Evolutionary conservation across 176 grass and related monocot genomes (phyloP).

Genomic region (Bothriochloa decipiens): DNA sequence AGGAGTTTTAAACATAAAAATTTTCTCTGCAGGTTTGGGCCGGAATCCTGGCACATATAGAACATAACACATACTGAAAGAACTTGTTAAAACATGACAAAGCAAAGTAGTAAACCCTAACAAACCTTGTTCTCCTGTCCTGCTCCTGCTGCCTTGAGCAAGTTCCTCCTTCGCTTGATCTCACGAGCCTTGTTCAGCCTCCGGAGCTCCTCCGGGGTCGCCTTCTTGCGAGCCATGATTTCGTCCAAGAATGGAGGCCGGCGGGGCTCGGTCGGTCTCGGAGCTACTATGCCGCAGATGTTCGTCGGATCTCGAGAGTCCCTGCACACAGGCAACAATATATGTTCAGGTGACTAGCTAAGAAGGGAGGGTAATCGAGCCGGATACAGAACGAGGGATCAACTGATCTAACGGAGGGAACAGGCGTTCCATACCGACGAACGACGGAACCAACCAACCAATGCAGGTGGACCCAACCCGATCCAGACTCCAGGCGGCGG

Average conservation of each 20-base stretch:
- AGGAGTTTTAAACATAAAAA: background rate
- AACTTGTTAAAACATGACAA: background rate
- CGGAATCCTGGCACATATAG: background rate
- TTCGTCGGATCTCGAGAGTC: background rate
- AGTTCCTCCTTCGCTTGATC: constrained; percentile 2
- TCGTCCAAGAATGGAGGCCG: background rate
- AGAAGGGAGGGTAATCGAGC: background rate
- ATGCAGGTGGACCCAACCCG: background rate
- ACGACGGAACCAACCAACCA: background rate
- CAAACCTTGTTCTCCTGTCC: background rate
- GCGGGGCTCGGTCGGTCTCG: no score
- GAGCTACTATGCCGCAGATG: background rate
- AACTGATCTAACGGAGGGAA: background rate
- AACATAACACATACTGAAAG: background rate
- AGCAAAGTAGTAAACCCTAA: background rate
- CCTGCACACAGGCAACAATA: background rate
- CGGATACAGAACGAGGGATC: background rate
- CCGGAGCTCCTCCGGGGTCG: background rate
- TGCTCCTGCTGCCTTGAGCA: background rate
- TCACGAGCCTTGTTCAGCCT: background rate
- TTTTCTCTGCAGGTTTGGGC: background rate
- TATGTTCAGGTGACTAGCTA: no score
- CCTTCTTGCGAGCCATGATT: constrained; percentile 19
- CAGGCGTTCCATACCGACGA: background rate
- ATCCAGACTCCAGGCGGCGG: background rate